Evolutionary conservation across 1,284 basidiomycete species (phyloP), one percentile per base, ranked within the genome.

Genomic region (Stereum hirsutum): DNA sequence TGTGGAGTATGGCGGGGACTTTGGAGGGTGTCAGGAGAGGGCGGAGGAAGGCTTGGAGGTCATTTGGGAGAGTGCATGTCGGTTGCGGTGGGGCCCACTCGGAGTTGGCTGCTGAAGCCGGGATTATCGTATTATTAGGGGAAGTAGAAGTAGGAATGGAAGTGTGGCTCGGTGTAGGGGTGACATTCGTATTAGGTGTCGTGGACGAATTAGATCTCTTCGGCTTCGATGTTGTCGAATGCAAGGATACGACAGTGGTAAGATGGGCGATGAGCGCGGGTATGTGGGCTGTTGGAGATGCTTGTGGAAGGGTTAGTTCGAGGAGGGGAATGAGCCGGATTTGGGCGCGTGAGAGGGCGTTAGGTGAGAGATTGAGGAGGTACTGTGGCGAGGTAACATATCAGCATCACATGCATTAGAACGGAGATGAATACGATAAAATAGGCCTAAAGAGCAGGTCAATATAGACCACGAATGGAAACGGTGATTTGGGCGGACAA

Each of bases 341-440:
- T 51, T 81, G 78, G 27, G 70, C 62, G 36, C 78, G 77, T 7
- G 75, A 68, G 39, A 87, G 60, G 20, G 70, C 60, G 32, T 66
- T 47, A n/a, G 66, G 57, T 11, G 74, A 60, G 43, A 78, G 72
- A 40, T 77, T 69, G 41, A 84, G 64, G 20, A 84, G 61, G 52
- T 62, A 59, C 68, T 71, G 55, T 39, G 12, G 28, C n/a, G n/a
- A n/a, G n/a, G n/a, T n/a, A n/a, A n/a, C n/a, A n/a, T n/a, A n/a
- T n/a, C n/a, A n/a, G n/a, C n/a, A n/a, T n/a, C n/a, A n/a, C n/a
- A n/a, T n/a, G n/a, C n/a, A n/a, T n/a, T n/a, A n/a, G n/a, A n/a
- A n/a, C n/a, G n/a, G n/a, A n/a, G n/a, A n/a, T n/a, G n/a, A n/a
- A n/a, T n/a, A n/a, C n/a, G n/a, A n/a, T n/a, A n/a, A n/a, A n/a